Evolutionary conservation across 1,284 basidiomycete genomes (phyloP), one percentile per base, ranked within the genome.

Genomic region (Boletellus dicymbophilus): DNA sequence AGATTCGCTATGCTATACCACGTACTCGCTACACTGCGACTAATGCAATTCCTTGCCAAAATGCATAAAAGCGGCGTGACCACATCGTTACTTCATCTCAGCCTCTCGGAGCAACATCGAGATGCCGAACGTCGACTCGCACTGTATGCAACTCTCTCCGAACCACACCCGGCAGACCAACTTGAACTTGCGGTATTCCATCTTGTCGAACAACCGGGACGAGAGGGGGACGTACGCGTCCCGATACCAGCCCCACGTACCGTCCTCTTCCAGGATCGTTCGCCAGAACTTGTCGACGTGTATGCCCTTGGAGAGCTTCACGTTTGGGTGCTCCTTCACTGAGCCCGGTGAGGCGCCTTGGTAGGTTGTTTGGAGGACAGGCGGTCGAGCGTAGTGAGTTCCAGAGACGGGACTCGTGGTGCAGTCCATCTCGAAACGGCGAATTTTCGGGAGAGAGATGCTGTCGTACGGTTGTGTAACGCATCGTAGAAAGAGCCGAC

Each of bases 161-260:
- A 64, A 15, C 57, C 61, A 51, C 18, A 58, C 52, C 11, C 47
- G 48, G 11, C 59, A 52, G 40, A 54, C 50, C 25, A 70, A 20
- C 37, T 52, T 55, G 50, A 70, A 70, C 47, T 61, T 50, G 2
- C 66, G 60, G 37, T 62, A 63, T 3, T 72, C 70, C 25, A 52
- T 46, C 58, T 62, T 69, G 21, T 68, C 56, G 38, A 72, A 70
- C 30, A 72, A 42, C 15, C 53, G 44, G 4, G 65, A 27, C 1
- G 70, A 68, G 27, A 72, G 48, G 2, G 71, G 69, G 6, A 69
- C 50, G 50, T 60, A 69, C 26, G 51, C 62, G 18, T 60, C 58
- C 41, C 45, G 47, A 37, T 57, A 65, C 71, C 70, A 71, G 23
- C 63, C 63, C 55, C 62, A 61, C 12, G 44, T 38, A 18, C 59